These are phyloP conservation scores for Pythium myriotylum DNA, from an alignment of 352 stramenopile species.

Conservation along the genomic window DNA sequence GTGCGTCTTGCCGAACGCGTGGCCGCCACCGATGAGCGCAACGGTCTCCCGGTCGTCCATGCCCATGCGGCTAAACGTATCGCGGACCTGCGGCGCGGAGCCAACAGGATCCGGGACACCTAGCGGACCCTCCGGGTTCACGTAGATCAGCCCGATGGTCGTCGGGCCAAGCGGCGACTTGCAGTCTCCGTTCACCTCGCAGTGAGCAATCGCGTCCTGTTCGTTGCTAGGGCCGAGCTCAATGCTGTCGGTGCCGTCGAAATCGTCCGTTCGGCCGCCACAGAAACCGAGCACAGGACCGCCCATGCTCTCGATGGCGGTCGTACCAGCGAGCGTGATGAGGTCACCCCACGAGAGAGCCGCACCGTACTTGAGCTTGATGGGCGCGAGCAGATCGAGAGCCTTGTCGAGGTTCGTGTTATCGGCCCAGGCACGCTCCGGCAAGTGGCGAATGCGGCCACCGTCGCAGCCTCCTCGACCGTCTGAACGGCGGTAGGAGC, in stretches of 20 bases:
- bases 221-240: conserved; percentile 90
- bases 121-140: conserved; percentile 41
- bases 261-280: conserved; percentile 80
- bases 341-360: conserved; percentile 89
- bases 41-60: conserved; percentile 95
- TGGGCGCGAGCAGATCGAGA: conserved; percentile 67
- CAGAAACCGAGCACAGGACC: conserved; percentile 85
- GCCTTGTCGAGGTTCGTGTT: conserved; percentile 77
- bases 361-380: conserved; percentile 81
- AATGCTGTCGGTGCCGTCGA: conserved; percentile 69
- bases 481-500: conserved; percentile 73
- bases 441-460: conserved; percentile 72
- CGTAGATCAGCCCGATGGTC: conserved; percentile 71
- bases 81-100: conserved; percentile 69
- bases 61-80: conserved; percentile 93
- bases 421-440: conserved; percentile 82
- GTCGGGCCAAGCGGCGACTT: conserved; percentile 57
- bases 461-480: conserved; percentile 73
- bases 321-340: conserved; percentile 84
- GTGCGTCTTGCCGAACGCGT: conserved; percentile 89
- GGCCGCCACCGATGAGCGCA: conserved; percentile 86
- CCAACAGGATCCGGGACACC: conserved; percentile 44
- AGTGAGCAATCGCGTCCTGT: conserved; percentile 49
- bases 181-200: conserved; percentile 47
- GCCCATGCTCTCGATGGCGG: conserved; percentile 88